Conservation (phyloP, 1,284 basidiomycete genomes). For the Boletus sp. region DNA sequence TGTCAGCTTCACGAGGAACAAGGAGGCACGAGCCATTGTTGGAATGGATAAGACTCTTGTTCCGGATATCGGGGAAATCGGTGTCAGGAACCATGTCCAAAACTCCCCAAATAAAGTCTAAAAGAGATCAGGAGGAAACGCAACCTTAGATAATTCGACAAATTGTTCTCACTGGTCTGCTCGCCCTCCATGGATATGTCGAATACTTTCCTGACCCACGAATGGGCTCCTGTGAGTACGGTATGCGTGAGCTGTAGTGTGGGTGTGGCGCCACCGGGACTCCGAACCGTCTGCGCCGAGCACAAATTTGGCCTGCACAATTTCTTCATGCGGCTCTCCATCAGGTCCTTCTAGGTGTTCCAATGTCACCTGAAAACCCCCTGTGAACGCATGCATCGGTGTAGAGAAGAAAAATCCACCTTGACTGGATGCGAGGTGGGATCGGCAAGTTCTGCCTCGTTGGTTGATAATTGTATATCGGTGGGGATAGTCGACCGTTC, state of each 20-base stretch:
- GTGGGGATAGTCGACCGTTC: conserved; percentile 41
- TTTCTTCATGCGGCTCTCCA: conserved; percentile 29
- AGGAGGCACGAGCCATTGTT: conserved; percentile 49
- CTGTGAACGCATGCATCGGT: conserved; percentile 21
- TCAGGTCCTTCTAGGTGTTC: conserved; percentile 29
- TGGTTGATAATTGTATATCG: conserved; percentile 38
- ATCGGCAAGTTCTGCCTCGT: conserved; percentile 31
- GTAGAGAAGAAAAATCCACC: conserved; percentile 31
- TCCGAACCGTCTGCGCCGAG: conserved; percentile 57
- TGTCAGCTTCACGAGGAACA: conserved; percentile 68
- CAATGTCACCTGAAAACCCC: conserved; percentile 33
- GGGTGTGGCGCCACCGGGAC: background rate
- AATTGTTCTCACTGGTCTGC: conserved; percentile 18
- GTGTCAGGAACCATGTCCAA: conserved; percentile 70
- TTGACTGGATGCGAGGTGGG: conserved; percentile 48
- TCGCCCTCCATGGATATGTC: conserved; percentile 34
- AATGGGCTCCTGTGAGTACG: conserved; percentile 59
- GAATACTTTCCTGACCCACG: conserved; percentile 56
- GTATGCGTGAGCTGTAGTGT: conserved; percentile 29
- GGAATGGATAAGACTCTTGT: conserved; percentile 58
- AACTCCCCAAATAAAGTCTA: conserved; percentile 77
- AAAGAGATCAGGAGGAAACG: background rate
- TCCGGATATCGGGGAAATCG: conserved; percentile 81
- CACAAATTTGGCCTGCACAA: conserved; percentile 51
- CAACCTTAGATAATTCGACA: background rate